Evolutionary conservation across 441 rosid species (phyloP), one percentile per base, ranked within the genome.

Genomic region (Populus hybrid): DNA sequence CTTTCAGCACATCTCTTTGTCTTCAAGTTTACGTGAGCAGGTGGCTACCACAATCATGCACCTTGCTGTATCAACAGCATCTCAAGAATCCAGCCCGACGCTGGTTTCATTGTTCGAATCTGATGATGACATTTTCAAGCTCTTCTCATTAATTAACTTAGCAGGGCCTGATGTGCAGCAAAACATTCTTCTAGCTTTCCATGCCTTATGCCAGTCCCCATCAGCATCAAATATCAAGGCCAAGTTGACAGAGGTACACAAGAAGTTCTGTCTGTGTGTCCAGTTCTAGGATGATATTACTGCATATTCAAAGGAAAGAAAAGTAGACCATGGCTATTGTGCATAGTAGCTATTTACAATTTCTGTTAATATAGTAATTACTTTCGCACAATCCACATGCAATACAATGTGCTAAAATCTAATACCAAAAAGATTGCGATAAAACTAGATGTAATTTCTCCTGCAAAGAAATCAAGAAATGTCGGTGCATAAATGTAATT

Each of bases 121-220:
- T 18, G 87, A 88, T 9, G 88, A 85, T 35, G 89, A 89, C 59
- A 73, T 78, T 69, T 79, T 76, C 76, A 89, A 20, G 86, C 89
- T 90, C 40, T 88, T 87, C 83, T 81, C 90, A 70, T 78, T 90
- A 65, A 81, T 89, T 73, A 87, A 78, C 70, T 66, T 87, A 68
- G 78, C 88, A 1, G 89, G 86, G 79, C 88, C 89, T 32, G 85
- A 74, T 20, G 82, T 90, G 81, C 90, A 89, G 69, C 82, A 83
- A 80, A 83, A 80, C 77, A 85, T 90, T 82, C 89, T 90, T 35
- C 85, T 73, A 57, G 85, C 84, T 79, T 90, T 90, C 83, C 77
- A 72, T 59, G 90, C 90, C 38, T 70, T 90, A 71, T 90, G 94
- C 75, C 89, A 80, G 64, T 90, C 90, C 26, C 86, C 90, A 35